Percentiles rank a stretch among this genome's conserved stretches.
phyloP scores from a whole-genome alignment of 2,329 filamentous ascomycete genomes.

The Cercospora nicotianae region DNA sequence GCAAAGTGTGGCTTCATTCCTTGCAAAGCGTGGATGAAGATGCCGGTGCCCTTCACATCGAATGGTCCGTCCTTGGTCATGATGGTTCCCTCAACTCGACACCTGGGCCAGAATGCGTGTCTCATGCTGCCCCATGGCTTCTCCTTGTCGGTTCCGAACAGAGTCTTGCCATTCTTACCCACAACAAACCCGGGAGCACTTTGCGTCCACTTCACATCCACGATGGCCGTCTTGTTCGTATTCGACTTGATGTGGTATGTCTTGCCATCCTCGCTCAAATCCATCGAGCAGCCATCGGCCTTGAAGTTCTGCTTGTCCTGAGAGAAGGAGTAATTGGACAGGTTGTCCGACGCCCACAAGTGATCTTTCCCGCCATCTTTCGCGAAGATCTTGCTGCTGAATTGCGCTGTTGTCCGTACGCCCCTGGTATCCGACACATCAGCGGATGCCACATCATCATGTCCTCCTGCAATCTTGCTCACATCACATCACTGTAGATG shows the following conservation, averaged over 20 bases:
- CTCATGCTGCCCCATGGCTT: conserved; percentile 91
- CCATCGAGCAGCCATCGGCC: conserved; percentile 79
- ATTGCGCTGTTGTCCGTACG: conserved; percentile 85
- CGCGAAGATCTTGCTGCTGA: conserved; percentile 90
- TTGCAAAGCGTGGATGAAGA: conserved; percentile 84
- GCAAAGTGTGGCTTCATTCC: conserved; percentile 99
- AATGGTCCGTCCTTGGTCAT: conserved; percentile 77
- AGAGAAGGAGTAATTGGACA: conserved; percentile 79
- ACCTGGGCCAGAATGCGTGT: conserved; percentile 93
- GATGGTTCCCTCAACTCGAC: conserved; percentile 77
- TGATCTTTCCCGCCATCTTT: conserved; percentile 68
- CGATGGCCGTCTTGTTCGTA: conserved; percentile 74
- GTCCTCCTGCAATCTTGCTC: conserved; percentile 36
- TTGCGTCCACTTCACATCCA: conserved; percentile 81
- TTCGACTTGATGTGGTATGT: conserved; percentile 88
- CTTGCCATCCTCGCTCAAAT: conserved; percentile 80
- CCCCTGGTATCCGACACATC: conserved; percentile 58
- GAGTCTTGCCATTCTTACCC: conserved; percentile 78
- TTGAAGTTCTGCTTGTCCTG: conserved; percentile 81
- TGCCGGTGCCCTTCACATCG: conserved; percentile 75
- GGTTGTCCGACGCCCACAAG: conserved; percentile 79
- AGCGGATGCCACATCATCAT: conserved; percentile 8
- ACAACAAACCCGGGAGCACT: conserved; percentile 77
- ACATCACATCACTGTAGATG: conserved; percentile 98
- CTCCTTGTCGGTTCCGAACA: conserved; percentile 80